Evolutionary conservation across 352 stramenopile species (phyloP), one percentile per base, ranked within the genome.

Genomic region (Pythium folliculosum): DNA sequence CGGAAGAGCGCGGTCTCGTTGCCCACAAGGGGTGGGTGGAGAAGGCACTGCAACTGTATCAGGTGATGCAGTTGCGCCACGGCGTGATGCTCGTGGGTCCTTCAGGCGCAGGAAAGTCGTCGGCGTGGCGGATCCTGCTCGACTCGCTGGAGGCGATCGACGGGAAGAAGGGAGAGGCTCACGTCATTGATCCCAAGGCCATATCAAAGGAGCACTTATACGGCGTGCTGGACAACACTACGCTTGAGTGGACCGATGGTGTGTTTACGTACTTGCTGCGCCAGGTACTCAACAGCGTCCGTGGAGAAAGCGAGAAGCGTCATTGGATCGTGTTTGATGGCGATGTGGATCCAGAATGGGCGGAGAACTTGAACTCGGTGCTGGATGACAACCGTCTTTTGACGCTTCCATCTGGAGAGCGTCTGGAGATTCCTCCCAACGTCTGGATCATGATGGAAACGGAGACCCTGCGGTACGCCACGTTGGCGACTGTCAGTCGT

Each of bases 381-480:
- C 83, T 99, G 27, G 98, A 99, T 76, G 98, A 99, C 77, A 99
- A 99, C 83, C 98, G 98, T 25, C 73, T 99, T 35, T 79, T 99
- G 22, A 99, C 98, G 13, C 84, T 99, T 38, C 98, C 98, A 4
- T 99, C 94, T 25, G 98, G 98, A 53, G 98, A 99, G 75, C 95
- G 98, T 23, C 83, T 99, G 17, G 91, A 95, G 67, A 98, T 99
- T 54, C 97, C 97, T 17, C 77, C 92, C 4, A 99, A 99, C 74
- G 96, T 99, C n/a, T 96, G 97, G 76, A 99, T 99, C 69, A 98
- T 99, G 76, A 97, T 99, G 72, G 98, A 99, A 81, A 99, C 99
- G 3, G 98, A 99, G 63, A 99, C 93, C 53, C 79, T 99, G 23
- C 89, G 93, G 23, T 97, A 99, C 68, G 98, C 98, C 10, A 99